phyloP scores from a whole-genome alignment of 371 early-diverging fungal species.

The Choanephora cucurbitarum region DNA sequence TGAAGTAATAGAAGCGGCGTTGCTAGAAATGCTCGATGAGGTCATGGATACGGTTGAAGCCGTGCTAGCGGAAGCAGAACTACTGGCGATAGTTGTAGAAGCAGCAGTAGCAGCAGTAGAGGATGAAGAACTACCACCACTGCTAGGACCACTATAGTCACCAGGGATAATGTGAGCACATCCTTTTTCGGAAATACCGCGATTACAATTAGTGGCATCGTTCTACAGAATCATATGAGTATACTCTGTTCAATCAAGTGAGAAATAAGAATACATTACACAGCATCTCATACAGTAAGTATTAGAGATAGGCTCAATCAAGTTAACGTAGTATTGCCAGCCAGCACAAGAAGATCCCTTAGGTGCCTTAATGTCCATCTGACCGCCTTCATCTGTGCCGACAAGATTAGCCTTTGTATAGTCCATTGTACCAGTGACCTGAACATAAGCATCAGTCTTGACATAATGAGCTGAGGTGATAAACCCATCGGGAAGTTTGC shows the following conservation, averaged over 20 bases:
- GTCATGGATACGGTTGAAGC: no score
- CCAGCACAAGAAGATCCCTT: conserved; percentile 53
- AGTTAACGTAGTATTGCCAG: conserved; percentile 54
- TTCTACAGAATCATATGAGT: conserved; percentile 22
- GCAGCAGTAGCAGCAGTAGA: background rate
- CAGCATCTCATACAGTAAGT: conserved; percentile 66
- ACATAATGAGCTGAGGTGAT: conserved; percentile 54
- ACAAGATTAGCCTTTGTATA: conserved; percentile 46
- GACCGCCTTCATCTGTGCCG: conserved; percentile 57
- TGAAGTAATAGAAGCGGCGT: no score
- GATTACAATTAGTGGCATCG: conserved; percentile 43
- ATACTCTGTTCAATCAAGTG: conserved; percentile 1
- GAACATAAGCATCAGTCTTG: conserved; percentile 47
- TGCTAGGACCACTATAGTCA: conserved; percentile 52
- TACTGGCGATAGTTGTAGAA: background rate
- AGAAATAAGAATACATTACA: conserved; percentile 24
- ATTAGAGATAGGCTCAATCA: conserved; percentile 53
- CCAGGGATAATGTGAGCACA: conserved; percentile 56
- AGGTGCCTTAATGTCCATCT: conserved; percentile 56
- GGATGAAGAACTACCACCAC: background rate
- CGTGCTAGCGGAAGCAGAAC: background rate
- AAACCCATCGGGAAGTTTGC: conserved; percentile 46
- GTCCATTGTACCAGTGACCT: conserved; percentile 61
- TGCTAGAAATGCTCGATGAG: no score
- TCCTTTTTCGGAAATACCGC: conserved; percentile 53